Evolutionary conservation across 345 rosid species (phyloP).

Genomic region (Firmiana major): DNA sequence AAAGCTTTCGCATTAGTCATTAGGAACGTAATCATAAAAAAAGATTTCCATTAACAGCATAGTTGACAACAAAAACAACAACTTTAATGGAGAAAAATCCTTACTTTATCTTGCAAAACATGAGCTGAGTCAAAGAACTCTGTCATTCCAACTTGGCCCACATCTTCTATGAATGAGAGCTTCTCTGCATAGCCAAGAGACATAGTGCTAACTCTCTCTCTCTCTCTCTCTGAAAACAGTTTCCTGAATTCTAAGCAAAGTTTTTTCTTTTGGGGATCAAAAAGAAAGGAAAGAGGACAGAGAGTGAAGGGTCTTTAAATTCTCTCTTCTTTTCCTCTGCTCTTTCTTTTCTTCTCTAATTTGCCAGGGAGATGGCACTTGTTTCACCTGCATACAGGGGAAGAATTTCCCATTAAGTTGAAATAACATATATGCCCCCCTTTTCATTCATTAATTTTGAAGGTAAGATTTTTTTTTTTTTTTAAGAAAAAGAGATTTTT

Average conservation of each 20-base stretch:
- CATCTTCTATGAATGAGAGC: conserved; percentile 98
- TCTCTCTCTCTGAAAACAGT: conserved; percentile 4
- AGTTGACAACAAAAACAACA: not conserved
- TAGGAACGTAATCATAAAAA: conserved; percentile 2
- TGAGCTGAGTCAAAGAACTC: conserved; percentile 80
- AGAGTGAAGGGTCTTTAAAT: conserved; percentile 6
- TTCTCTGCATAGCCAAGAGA: conserved; percentile 98
- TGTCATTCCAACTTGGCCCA: conserved; percentile 94
- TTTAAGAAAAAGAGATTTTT: not conserved
- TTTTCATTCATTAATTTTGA: not conserved
- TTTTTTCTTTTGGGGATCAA: conserved; percentile 8
- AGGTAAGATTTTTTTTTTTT: not conserved
- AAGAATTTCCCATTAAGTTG: not conserved
- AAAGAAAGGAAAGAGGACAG: not conserved
- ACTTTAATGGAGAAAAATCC: not conserved
- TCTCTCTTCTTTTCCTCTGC: not conserved
- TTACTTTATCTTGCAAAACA: conserved; percentile 77
- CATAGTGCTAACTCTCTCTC: conserved; percentile 39
- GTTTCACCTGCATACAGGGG: conserved; percentile 15
- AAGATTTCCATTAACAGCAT: not conserved
- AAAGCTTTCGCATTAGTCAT: not conserved
- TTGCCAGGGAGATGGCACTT: not conserved
- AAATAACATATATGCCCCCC: conserved; percentile 11
- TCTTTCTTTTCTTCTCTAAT: conserved; percentile 7
- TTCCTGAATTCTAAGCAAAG: not conserved